These are phyloP conservation scores for Vitrella brassicaformis DNA, from an alignment of 73 alveolate species.

Conservation along the genomic window DNA sequence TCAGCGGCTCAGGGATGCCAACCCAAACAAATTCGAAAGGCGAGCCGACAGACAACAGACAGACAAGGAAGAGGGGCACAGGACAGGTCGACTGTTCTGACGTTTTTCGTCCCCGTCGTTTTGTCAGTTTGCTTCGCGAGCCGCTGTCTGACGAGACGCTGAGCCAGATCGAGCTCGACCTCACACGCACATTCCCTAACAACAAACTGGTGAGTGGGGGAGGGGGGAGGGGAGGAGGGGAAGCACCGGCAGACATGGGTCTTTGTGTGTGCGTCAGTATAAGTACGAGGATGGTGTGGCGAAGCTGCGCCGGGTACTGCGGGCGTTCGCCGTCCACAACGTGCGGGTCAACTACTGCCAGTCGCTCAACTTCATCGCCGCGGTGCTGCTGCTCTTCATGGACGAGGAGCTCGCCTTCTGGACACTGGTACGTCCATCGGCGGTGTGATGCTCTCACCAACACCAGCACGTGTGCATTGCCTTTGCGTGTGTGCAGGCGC, in stretches of 20 bases:
- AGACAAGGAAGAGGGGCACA: too few species aligned
- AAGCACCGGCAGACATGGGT: too few species aligned
- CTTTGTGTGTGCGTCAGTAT: too few species aligned
- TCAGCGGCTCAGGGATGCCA: neutral
- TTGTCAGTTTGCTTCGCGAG: too few species aligned
- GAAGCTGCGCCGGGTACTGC: constrained; percentile 33
- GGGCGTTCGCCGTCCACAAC: constrained; percentile 64
- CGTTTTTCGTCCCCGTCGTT: too few species aligned
- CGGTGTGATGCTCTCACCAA: too few species aligned
- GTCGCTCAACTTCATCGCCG: constrained; percentile 89
- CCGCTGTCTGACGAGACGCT: neutral
- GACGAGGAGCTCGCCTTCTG: constrained; percentile 70
- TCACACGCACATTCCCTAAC: neutral
- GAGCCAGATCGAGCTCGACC: neutral
- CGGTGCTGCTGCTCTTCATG: constrained; percentile 58
- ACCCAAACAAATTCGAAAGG: neutral
- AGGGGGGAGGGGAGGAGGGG: too few species aligned
- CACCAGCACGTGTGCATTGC: too few species aligned
- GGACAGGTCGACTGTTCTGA: too few species aligned
- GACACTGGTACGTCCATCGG: constrained; percentile 36
- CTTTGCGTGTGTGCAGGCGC: too few species aligned
- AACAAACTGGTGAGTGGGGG: too few species aligned
- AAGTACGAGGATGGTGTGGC: neutral
- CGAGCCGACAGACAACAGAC: too few species aligned
- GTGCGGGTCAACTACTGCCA: constrained; percentile 81